Evolutionary conservation across 2,329 filamentous ascomycete species (phyloP), one percentile per base, ranked within the genome.

Genomic region (Ascocoryne sarcoides): DNA sequence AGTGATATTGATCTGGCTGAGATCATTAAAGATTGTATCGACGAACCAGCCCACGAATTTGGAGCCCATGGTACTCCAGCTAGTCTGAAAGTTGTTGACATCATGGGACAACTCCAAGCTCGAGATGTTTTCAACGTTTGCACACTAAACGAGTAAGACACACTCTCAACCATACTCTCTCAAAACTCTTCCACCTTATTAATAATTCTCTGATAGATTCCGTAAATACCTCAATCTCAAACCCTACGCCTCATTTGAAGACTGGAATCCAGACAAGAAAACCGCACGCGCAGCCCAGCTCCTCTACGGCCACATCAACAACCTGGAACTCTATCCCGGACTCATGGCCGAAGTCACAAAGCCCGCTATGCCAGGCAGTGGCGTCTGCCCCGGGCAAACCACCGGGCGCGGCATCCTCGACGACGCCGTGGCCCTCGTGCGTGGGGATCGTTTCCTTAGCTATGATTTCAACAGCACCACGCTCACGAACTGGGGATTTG

Each of bases 281-380:
- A 63, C 73, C 17, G 64, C 65, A 1, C 58, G 62, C 65, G 48
- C 58, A 66, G 46, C 63, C 2, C 49, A 60, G 43, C 56, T 65
- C 21, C 57, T 74, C 3, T 74, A 73, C 43, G 69, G 68, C 20
- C 65, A 69, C 29, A 69, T 69, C 10, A 70, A 74, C 36, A 61
- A 64, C 5, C 66, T 74, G 10, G 75, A 79, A 51, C 58, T 79
- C 5, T 77, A 77, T 47, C 74, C 74, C 2, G 74, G 74, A 10
- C 51, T 77, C 5, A 66, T 76, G 50, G 64, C 70, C 7, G 75
- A 79, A 55, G 65, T 68, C 39, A 65, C 72, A 10, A 78, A 78
- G 50, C 65, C 68, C 4, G 51, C 71, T 0, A 67, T 72, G 53
- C 65, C 65, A 4, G 66, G 66, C 3, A 64, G 60, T 48, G 66